These are phyloP conservation scores for Nowakowskiella sp. DNA, from an alignment of 192 early-diverging fungal species.

Conservation along the genomic window DNA sequence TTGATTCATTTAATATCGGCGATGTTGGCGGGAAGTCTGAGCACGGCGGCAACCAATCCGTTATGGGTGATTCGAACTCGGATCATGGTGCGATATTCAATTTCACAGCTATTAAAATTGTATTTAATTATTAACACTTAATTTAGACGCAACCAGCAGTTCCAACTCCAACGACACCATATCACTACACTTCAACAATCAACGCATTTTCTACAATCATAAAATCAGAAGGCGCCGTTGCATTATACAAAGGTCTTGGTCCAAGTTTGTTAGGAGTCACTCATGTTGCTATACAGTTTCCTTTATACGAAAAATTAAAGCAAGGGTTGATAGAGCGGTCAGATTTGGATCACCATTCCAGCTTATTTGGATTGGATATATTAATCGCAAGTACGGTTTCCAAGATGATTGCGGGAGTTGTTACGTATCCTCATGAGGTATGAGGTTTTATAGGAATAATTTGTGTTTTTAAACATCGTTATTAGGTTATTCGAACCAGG, in stretches of 20 bases:
- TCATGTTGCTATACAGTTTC: constrained; percentile 93
- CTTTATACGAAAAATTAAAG: constrained; percentile 90
- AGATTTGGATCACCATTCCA: constrained; percentile 3
- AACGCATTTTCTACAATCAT: constrained; percentile 76
- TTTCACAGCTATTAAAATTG: not conserved
- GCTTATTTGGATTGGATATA: constrained; percentile 46
- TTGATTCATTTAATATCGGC: constrained; percentile 58
- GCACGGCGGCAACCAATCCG: constrained; percentile 75
- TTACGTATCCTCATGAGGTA: constrained; percentile 95
- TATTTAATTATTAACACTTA: no score
- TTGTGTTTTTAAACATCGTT: no score
- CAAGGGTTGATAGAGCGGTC: constrained; percentile 15
- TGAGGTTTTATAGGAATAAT: not conserved
- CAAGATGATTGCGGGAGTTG: constrained; percentile 81
- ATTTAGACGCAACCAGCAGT: constrained; percentile 59
- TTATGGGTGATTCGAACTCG: constrained; percentile 89
- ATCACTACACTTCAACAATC: constrained; percentile 72
- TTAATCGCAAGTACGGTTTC: constrained; percentile 72
- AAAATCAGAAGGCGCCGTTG: constrained; percentile 62
- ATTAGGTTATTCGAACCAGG: constrained; percentile 82
- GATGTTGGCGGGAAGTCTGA: constrained; percentile 71
- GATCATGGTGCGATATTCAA: constrained; percentile 55
- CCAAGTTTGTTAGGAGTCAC: constrained; percentile 85
- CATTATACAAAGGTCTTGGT: constrained; percentile 89
- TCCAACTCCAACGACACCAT: constrained; percentile 43